Base-by-base conservation (phyloP, 1,139 yeast species). In the Hyphopichia burtonii region DNA sequence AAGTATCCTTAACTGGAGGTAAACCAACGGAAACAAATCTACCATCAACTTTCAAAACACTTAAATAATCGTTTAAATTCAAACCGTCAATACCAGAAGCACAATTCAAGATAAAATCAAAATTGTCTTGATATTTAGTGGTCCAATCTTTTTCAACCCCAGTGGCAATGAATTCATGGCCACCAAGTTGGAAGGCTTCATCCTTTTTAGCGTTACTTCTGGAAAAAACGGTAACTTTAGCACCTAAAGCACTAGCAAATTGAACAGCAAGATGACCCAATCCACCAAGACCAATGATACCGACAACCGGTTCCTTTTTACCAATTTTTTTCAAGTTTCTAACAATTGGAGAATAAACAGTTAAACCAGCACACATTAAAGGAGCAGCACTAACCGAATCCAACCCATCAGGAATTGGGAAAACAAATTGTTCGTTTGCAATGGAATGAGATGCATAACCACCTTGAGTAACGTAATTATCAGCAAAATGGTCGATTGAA, bases 301-400 rank as follows among this genome's bases (percentile, higher is more conserved):
- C 82, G 44, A 74, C 73, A 43, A 74, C 73, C 46, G 65, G 66
- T 14, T 68, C 68, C 33, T 44, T 55, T 31, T 61, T 60, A 28
- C 60, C 56, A 36, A 52, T 45, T 10, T 38, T 28, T 51, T 63
- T 62, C 31, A 66, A 51, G 47, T 63, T 58, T 55, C 70, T 59
- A 39, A 59, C 62, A 46, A 82, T 58, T 34, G 88, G 88, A 5
- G 81, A 68, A 61, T 66, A 82, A 1, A 76, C 80, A 17, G 88
- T 83, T 52, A 80, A 66, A 44, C 88, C 88, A 34, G 82, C 87
- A 65, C 88, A 83, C 67, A 82, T 63, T 56, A 83, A 68, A 20
- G 87, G 86, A 15, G 85, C 86, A 31, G 81, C 86, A 40, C 64
- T 59, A 41, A 64, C 68, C 20, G 74, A 59, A 17, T 66, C 61